Conservation (phyloP, 2,329 filamentous ascomycete species). For the Periglandula ipomoeae region DNA sequence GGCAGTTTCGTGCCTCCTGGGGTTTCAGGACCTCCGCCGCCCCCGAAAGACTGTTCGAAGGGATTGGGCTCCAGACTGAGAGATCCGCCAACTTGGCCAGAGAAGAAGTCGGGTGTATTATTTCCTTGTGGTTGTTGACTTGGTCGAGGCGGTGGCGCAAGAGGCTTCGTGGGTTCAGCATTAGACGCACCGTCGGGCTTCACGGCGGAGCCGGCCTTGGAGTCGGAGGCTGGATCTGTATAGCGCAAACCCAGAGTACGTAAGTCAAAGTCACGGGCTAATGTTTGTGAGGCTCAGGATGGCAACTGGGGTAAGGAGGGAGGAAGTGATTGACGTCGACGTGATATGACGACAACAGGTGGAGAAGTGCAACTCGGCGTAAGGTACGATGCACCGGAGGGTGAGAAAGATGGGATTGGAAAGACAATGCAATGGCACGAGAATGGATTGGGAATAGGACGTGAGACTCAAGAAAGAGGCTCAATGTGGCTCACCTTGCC, state of each 20-base stretch:
- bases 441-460: conserved; percentile 1
- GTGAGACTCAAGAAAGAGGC: conserved; percentile 9
- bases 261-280: conserved; percentile 12
- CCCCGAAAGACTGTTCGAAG: conserved; percentile 88
- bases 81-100: conserved; percentile 42
- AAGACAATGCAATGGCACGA: neutral
- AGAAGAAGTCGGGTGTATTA: conserved; percentile 62
- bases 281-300: too few relatives aligned
- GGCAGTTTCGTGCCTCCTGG: conserved; percentile 78
- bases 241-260: conserved; percentile 9
- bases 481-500: conserved; percentile 31
- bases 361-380: neutral
- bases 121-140: conserved; percentile 35
- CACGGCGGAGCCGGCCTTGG: conserved; percentile 35
- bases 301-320: neutral
- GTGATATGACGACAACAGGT: conserved; percentile 4
- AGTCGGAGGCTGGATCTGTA: conserved; percentile 34
- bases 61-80: conserved; percentile 84
- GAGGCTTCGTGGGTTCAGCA: conserved; percentile 53
- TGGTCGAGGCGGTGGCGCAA: conserved; percentile 63
- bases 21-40: conserved; percentile 58
- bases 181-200: conserved; percentile 44
- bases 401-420: neutral
- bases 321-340: neutral
- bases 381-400: conserved; percentile 7